Percentiles rank a stretch among this genome's conserved stretches.
Conservation (phyloP, 257 asterid genomes). For the Ilex aquifolium region DNA sequence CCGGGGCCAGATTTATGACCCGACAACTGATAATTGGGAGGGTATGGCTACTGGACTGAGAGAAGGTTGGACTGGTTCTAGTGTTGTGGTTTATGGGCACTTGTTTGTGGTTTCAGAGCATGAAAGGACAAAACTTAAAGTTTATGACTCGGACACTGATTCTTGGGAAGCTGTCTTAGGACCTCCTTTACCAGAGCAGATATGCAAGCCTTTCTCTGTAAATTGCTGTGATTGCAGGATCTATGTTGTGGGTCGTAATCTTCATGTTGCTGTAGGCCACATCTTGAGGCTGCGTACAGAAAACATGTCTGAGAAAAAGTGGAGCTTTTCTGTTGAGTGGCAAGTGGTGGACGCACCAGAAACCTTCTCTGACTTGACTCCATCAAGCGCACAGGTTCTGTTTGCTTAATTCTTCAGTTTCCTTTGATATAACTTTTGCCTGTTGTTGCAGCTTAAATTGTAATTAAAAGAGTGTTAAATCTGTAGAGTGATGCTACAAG, state of each 20-base stretch:
- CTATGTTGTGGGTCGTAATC: conserved; percentile 77
- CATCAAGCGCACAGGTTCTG: conserved; percentile 85
- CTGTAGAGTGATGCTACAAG: conserved; percentile 14
- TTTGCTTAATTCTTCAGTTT: conserved; percentile 50
- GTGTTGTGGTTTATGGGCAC: conserved; percentile 60
- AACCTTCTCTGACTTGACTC: conserved; percentile 52
- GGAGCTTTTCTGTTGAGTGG: conserved; percentile 60
- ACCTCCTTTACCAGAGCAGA: conserved; percentile 72
- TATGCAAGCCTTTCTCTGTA: conserved; percentile 85
- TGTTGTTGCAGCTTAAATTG: conserved; percentile 12
- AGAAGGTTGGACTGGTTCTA: conserved; percentile 99
- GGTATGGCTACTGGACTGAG: conserved; percentile 79
- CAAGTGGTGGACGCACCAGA: conserved; percentile 74
- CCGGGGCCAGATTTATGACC: conserved; percentile 86
- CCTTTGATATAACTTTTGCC: neutral
- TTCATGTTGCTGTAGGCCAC: conserved; percentile 85
- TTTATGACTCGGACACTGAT: conserved; percentile 62
- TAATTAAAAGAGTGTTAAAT: conserved; percentile 11
- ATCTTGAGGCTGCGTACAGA: conserved; percentile 18
- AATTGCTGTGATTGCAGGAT: conserved; percentile 56
- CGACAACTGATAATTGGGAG: conserved; percentile 69
- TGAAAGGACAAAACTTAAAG: conserved; percentile 84
- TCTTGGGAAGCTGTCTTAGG: conserved; percentile 87
- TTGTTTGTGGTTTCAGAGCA: conserved; percentile 93
- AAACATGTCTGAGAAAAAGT: conserved; percentile 21